Base-by-base conservation (phyloP, 495 filamentous ascomycete species). In the Aspergillus baeticus region DNA sequence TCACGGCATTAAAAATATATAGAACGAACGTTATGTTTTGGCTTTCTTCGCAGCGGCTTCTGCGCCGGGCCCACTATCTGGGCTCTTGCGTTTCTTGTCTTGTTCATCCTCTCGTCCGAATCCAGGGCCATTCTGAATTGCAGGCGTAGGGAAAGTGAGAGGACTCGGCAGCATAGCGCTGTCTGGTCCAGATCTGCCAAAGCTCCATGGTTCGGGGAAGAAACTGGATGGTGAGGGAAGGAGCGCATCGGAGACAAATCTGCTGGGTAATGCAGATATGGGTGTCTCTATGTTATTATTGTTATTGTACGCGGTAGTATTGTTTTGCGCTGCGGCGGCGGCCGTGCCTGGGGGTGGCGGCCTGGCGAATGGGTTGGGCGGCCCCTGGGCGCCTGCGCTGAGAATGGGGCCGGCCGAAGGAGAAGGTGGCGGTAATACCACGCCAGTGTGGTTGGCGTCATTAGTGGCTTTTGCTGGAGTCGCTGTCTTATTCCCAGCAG, bases 321-420 rank as follows among this genome's bases (percentile, higher is more conserved):
- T 71, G 51, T 74, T 69, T 10, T 68, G 38, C 7, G 66, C 64
- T 5, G 68, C 38, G 10, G 61, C 65, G 1, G 67, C 38, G 7
- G 65, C 62, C 6, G 69, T 36, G 10, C 60, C 65, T 3, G 81
- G 80, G 10, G 85, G 85, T 5, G 89, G 87, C 5, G 92, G 94
- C 38, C 92, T 81, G 2, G 95, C 94, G 68, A 98, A 98, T 3
- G 94, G 94, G 73, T 98, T 98, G 5, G 91, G 89, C 18, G 94
- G 94, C 0, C 94, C 94, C 51, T 86, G 87, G 5, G 95, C 95
- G 13, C 95, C 95, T 3, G 94, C 94, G 51, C 90, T 96, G 43
- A 96, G 76, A 23, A 98, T 80, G 2, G 90, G 83, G 14, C 89
- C 89, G 8, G 90, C 88, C 15, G 88, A 92, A 0, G 94, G 94